phyloP scores from a whole-genome alignment of 441 rosid genomes.

The Metrosideros polymorpha region DNA sequence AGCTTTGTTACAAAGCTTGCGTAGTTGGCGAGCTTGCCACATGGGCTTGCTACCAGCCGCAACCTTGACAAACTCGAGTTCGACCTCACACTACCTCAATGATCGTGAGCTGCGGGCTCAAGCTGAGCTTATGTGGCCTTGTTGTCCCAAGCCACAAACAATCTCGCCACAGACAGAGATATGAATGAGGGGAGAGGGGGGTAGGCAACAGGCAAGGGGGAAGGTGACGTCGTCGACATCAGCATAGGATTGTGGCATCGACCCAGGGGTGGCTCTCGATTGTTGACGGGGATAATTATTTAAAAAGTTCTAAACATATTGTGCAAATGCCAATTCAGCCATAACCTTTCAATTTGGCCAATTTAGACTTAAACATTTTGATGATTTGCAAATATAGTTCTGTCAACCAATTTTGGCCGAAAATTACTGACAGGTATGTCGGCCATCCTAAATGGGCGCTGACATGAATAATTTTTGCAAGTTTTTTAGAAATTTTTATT shows the following conservation, averaged over 20 bases:
- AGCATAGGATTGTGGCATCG: fast-evolving
- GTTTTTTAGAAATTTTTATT: fast-evolving
- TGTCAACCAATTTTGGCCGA: fast-evolving
- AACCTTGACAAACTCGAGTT: not conserved
- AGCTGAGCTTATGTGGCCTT: not conserved
- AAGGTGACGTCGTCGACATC: not conserved
- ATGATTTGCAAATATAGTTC: not conserved
- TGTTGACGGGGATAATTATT: not conserved
- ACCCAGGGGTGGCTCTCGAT: not conserved
- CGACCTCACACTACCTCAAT: not conserved
- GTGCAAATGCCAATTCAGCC: not conserved
- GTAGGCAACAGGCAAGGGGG: not conserved
- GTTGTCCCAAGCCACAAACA: not conserved
- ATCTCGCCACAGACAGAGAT: not conserved
- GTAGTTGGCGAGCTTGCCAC: not conserved
- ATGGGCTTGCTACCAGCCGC: not conserved
- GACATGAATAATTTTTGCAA: not conserved
- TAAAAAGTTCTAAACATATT: not conserved
- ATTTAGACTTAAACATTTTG: not conserved
- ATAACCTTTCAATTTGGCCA: not conserved
- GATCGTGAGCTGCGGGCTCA: not conserved
- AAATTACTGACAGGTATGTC: fast-evolving
- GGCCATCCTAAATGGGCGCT: fast-evolving
- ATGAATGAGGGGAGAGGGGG: not conserved
- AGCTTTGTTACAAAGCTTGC: not conserved